A percentile compares a stretch with the other conserved stretches of the same genome.
These are phyloP conservation scores for Tylopilus cervinicoccineus DNA, from an alignment of 768 basidiomycete species.

Conservation along the genomic window DNA sequence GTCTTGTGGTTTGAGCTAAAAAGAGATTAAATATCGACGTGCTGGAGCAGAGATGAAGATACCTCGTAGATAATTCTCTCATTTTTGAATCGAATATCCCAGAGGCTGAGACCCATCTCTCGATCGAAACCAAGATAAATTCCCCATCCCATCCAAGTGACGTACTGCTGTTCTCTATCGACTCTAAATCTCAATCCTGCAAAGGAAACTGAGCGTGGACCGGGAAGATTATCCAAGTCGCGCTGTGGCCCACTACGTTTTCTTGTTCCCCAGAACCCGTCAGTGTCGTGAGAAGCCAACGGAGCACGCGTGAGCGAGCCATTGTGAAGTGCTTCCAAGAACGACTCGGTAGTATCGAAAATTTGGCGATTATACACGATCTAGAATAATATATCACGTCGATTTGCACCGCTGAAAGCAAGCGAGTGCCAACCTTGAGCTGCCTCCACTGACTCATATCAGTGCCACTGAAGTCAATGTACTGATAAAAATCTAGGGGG, in stretches of 20 bases:
- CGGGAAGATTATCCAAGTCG: conserved; percentile 62
- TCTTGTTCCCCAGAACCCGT: no score
- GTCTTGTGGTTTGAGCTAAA: conserved; percentile 56
- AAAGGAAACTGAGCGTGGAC: conserved; percentile 60
- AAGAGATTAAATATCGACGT: not conserved
- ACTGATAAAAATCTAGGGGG: conserved; percentile 54
- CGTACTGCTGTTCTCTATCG: conserved; percentile 45
- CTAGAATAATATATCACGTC: conserved; percentile 23
- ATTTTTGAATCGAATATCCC: conserved; percentile 54
- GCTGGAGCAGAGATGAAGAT: not conserved
- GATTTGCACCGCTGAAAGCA: conserved; percentile 1
- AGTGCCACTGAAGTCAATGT: conserved; percentile 53
- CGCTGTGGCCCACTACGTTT: conserved; percentile 37
- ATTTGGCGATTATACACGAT: conserved; percentile 59
- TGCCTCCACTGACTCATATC: conserved; percentile 49
- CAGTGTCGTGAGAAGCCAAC: conserved; percentile 26
- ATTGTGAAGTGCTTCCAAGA: conserved; percentile 50
- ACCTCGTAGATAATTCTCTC: conserved; percentile 64
- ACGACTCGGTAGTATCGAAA: conserved; percentile 44
- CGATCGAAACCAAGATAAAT: conserved; percentile 59
- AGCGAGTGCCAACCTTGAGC: conserved; percentile 37
- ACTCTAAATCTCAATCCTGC: conserved; percentile 56
- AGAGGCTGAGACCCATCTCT: conserved; percentile 64
- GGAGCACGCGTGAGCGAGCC: conserved; percentile 45
- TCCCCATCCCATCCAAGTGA: conserved; percentile 70